Evolutionary conservation across 1,139 yeast genomes (phyloP), one percentile per base, ranked within the genome.

Genomic region (Lodderomyces oxycetoniae): DNA sequence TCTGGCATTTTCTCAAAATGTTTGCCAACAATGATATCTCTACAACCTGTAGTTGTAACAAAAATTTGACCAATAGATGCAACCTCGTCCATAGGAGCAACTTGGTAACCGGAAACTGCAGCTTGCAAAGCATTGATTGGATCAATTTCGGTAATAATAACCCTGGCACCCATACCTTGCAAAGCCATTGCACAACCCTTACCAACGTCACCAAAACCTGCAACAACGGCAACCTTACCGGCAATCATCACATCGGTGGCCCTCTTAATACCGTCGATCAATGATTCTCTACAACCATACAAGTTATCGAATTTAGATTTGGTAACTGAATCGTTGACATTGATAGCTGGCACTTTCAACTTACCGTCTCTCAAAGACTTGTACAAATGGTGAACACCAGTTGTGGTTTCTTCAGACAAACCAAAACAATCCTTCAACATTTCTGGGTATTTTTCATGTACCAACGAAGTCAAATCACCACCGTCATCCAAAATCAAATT

Each of bases 171-270:
- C 97, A 91, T 89, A 61, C 95, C 91, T 73, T 89, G 86, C 59
- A 93, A 81, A 53, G 99, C 96, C 86, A 89, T 84, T 63, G 96
- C 97, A 77, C 98, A 91, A 69, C 99, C 99, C 77, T 91, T 91
- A 76, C 99, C 99, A 59, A 91, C 99, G 66, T 91, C 99, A 80
- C 99, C 99, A 77, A 81, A 91, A 70, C 99, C 99, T 46, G 97
- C 97, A 57, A 91, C 98, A 54, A 91, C 93, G 48, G 97, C 95
- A 59, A 88, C 93, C 77, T 91, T 91, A 76, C 99, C 99, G 51
- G 97, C 98, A 63, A 91, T 84, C 98, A 91, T 93, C 56, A 91
- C 98, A 61, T 91, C 99, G 60, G 99, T 91, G 67, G 98, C 99
- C 76, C 99, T 88, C 82, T 91, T 93, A 68, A 91, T 91, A 76